Evolutionary conservation across 305 asterid genomes (phyloP).

Genomic region (Fraxinus latifolia): DNA sequence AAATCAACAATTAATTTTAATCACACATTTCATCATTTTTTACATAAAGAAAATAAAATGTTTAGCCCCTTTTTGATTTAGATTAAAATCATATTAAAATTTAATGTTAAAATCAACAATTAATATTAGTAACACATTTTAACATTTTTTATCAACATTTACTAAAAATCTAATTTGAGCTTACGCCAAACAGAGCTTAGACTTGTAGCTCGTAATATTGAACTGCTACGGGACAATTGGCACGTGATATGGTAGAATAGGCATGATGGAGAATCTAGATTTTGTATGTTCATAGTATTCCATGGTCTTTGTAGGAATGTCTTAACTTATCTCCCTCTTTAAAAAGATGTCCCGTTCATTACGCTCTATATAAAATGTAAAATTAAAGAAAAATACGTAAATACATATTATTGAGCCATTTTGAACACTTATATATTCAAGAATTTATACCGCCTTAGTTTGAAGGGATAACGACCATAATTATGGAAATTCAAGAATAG

Average conservation of each 20-base stretch:
- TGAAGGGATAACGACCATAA: neutral
- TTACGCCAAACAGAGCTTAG: neutral
- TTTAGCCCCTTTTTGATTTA: too few species aligned
- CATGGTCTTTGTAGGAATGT: neutral
- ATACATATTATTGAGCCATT: neutral
- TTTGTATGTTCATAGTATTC: neutral
- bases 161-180: neutral
- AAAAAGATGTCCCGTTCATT: too few species aligned
- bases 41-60: too few species aligned
- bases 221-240: neutral
- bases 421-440: neutral
- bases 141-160: too few species aligned
- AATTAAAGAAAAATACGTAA: neutral
- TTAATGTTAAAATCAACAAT: neutral
- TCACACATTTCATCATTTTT: too few species aligned
- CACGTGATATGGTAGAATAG: neutral
- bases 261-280: too few species aligned
- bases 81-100: neutral
- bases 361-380: neutral
- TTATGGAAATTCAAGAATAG: neutral
- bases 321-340: neutral
- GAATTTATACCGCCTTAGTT: neutral
- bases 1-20: too few species aligned
- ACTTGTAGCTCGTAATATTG: too few species aligned
- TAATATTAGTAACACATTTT: neutral